Base-by-base conservation (phyloP, 1,284 basidiomycete species). In the Cryptococcus amylolentus region DNA sequence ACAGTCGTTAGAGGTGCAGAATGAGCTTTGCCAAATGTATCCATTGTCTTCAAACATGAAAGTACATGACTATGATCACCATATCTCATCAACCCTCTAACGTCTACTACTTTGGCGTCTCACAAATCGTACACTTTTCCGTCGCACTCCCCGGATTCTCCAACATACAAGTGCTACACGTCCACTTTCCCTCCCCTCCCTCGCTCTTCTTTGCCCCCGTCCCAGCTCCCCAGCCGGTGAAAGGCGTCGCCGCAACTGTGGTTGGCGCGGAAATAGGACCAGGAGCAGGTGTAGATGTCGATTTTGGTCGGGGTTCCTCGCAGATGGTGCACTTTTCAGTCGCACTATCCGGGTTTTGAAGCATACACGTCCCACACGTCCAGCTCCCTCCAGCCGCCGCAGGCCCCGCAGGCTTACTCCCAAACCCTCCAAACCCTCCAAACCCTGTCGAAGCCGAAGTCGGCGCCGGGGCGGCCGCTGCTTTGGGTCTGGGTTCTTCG, bases 251-350 rank as follows among this genome's bases (percentile, higher is more conserved):
- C 10, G 46, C 46, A 16, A 42, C 4, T n/a, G 7, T 42, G 10
- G 26, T 7, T n/a, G 28, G 46, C 20, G 26, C 46, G 12, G 31
- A n/a, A 26, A 3, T 31, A 37, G 46, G 26, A 5, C 2, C 18
- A 37, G 31, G 13, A 12, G 45, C 18, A 10, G 45, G 18, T 10
- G 27, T 28, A 46, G 46, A 48, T 9, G 46, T 50, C 14, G 35
- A 20, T 8, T 49, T 64, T 26, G 68, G 70, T 26, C 75, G 70
- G 0, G 80, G 78, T 2, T 78, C 62, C 44, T 84, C 83, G 56
- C 85, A 86, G 31, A 82, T 60, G 0, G 73, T 77, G 64, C 84
- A 86, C 66, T 84, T 83, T 44, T 70, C 69, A 41, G 67, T 77
- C 4, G 78, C 80, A 9, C 68, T 70, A 10, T 70, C 76, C 5